A percentile compares a stretch with the other conserved stretches of the same genome.
Conservation (phyloP, 768 basidiomycete species). For the Mycena albidolilacea region DNA sequence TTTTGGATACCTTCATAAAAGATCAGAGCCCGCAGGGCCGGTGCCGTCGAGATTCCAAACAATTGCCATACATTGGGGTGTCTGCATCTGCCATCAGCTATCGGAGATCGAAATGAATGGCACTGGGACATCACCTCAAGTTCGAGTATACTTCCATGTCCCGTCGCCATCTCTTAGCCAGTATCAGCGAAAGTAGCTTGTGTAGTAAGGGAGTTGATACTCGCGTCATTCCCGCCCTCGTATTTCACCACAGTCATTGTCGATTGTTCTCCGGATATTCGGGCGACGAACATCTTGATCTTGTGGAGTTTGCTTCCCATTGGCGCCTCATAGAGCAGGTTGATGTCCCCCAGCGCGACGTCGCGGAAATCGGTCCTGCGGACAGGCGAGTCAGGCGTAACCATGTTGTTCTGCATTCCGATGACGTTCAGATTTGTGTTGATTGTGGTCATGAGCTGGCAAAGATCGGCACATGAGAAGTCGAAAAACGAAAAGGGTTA, state of each 20-base stretch:
- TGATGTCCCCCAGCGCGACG: conserved; percentile 22
- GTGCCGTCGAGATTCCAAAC: background rate
- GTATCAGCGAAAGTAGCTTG: too few relatives aligned
- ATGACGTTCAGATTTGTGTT: background rate
- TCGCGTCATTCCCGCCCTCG: conserved; percentile 2
- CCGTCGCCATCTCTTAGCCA: background rate
- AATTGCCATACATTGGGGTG: conserved; percentile 17
- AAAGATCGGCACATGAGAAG: background rate
- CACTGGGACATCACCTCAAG: background rate
- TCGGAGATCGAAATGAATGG: too few relatives aligned
- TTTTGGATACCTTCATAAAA: conserved; percentile 5
- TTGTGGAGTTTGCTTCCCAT: background rate
- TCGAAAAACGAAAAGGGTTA: background rate
- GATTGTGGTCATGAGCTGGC: conserved; percentile 3
- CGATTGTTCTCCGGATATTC: background rate
- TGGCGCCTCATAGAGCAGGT: conserved; percentile 18
- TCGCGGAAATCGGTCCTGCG: background rate
- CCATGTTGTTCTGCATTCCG: background rate
- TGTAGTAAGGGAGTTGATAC: background rate
- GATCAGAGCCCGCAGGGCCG: background rate
- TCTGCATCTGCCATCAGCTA: conserved; percentile 2
- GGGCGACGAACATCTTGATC: conserved; percentile 17
- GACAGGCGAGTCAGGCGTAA: too few relatives aligned
- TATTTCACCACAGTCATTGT: conserved; percentile 16
- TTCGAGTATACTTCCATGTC: conserved; percentile 6